Conservation (phyloP, 345 rosid species). For the Lepidium sativum region DNA sequence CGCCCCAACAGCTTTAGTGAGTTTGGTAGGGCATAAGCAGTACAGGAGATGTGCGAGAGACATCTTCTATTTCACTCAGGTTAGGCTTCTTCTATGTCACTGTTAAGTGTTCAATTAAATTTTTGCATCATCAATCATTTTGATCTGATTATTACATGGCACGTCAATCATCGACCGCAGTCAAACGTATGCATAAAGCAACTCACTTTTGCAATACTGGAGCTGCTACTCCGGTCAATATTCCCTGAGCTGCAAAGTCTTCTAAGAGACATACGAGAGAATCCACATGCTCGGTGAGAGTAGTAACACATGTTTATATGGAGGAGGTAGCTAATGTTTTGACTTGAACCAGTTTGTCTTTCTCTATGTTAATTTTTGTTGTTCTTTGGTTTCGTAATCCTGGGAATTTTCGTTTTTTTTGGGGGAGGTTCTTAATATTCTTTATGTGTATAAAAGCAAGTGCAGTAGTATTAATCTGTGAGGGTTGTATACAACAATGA, state of each 20-base stretch:
- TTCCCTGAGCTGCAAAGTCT: constrained; percentile 88
- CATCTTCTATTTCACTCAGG: constrained; percentile 95
- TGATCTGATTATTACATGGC: neutral
- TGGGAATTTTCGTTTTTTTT: neutral
- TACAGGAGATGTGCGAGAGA: constrained; percentile 92
- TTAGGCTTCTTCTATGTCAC: constrained; percentile 9
- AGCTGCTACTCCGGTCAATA: constrained; percentile 55
- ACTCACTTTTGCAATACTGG: constrained; percentile 68
- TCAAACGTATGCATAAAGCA: constrained; percentile 89
- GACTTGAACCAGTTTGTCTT: constrained; percentile 10
- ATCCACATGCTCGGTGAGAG: constrained; percentile 21
- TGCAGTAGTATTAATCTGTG: neutral
- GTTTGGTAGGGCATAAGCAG: constrained; percentile 85
- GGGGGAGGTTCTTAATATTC: constrained; percentile 4
- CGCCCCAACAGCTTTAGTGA: constrained; percentile 79
- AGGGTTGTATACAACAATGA: constrained; percentile 11
- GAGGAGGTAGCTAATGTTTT: constrained; percentile 17
- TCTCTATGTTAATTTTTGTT: constrained; percentile 11
- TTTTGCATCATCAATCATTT: constrained; percentile 4
- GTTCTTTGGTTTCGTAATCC: neutral
- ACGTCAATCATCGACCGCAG: constrained; percentile 34
- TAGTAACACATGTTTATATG: constrained; percentile 1
- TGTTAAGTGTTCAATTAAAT: neutral
- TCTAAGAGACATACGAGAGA: constrained; percentile 52
- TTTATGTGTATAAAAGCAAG: constrained; percentile 20